Conservation (phyloP, 2,329 filamentous ascomycete species). For the Cladosporium sp. region DNA sequence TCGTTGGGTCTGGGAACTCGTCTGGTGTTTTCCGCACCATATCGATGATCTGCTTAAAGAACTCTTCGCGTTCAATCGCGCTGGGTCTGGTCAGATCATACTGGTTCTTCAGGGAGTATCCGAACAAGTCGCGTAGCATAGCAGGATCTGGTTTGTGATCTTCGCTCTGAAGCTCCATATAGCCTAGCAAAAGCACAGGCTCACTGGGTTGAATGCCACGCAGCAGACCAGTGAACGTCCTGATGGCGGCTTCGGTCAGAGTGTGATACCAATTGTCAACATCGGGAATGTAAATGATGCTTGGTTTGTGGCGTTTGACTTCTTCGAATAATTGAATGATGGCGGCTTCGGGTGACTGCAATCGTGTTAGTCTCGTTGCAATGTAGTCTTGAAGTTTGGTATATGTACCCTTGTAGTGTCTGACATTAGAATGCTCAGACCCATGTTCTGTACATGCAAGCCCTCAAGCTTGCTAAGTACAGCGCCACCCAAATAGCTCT, state of each 20-base stretch:
- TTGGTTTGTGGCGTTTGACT: slow-evolving; percentile 89
- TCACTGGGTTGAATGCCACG: slow-evolving; percentile 83
- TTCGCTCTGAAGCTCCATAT: slow-evolving; percentile 60
- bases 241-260: slow-evolving; percentile 60
- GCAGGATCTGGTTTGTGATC: slow-evolving; percentile 52
- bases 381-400: no score
- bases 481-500: slow-evolving; percentile 80
- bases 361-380: slow-evolving; percentile 28
- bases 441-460: slow-evolving; percentile 90
- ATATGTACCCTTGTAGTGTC: slow-evolving; percentile 66
- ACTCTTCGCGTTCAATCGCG: slow-evolving; percentile 62
- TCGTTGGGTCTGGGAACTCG: slow-evolving; percentile 82
- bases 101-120: slow-evolving; percentile 75
- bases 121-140: slow-evolving; percentile 75
- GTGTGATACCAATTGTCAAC: slow-evolving; percentile 83
- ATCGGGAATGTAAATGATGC: slow-evolving; percentile 89
- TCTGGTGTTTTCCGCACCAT: slow-evolving; percentile 75
- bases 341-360: slow-evolving; percentile 70
- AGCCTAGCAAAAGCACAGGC: slow-evolving; percentile 81
- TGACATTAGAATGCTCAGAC: slow-evolving; percentile 78
- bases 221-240: slow-evolving; percentile 78
- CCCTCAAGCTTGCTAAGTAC: slow-evolving; percentile 88
- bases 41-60: slow-evolving; percentile 69
- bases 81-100: slow-evolving; percentile 66
- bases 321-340: slow-evolving; percentile 89